Percentiles rank a stretch among this genome's conserved stretches.
Evolutionary conservation across 1,284 basidiomycete genomes (phyloP).

Genomic region (Lentinus polychrous): DNA sequence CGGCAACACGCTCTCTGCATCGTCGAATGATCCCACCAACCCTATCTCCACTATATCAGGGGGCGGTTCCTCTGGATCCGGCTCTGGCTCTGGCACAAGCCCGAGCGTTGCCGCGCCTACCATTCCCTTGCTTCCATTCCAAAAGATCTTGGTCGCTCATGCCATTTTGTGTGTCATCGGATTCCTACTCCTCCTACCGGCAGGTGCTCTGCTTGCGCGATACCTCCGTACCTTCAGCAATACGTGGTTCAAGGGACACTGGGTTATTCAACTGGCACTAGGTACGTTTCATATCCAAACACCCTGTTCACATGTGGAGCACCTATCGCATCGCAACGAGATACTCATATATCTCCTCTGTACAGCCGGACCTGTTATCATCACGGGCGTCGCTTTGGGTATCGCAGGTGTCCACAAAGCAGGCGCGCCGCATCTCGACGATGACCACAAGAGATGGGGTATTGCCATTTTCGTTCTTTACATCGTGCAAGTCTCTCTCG

Average conservation of each 20-base stretch:
- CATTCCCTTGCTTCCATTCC: slow-evolving; percentile 21
- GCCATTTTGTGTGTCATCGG: slow-evolving; percentile 25
- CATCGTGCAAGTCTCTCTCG: slow-evolving; percentile 48
- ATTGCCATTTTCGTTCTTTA: slow-evolving; percentile 56
- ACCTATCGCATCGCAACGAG: not conserved
- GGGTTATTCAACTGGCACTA: slow-evolving; percentile 20
- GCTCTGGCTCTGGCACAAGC: not conserved
- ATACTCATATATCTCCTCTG: slow-evolving; percentile 21
- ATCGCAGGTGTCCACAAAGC: slow-evolving; percentile 36
- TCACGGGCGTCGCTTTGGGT: slow-evolving; percentile 45
- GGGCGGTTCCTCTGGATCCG: not conserved
- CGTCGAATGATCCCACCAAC: slow-evolving; percentile 12
- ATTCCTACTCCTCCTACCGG: slow-evolving; percentile 25
- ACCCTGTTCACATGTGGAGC: not conserved
- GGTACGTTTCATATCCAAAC: slow-evolving; percentile 13
- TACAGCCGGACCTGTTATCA: slow-evolving; percentile 37
- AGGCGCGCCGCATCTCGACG: slow-evolving; percentile 34
- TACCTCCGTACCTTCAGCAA: slow-evolving; percentile 24
- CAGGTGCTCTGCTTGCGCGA: slow-evolving; percentile 25
- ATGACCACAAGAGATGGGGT: slow-evolving; percentile 55
- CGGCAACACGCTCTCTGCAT: slow-evolving; percentile 12
- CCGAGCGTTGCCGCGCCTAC: not conserved
- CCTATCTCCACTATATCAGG: slow-evolving; percentile 8
- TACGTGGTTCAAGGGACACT: slow-evolving; percentile 24
- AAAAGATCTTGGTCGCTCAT: slow-evolving; percentile 32